Evolutionary conservation across 306 rosid species (phyloP).

Genomic region (Castanospermum australe): DNA sequence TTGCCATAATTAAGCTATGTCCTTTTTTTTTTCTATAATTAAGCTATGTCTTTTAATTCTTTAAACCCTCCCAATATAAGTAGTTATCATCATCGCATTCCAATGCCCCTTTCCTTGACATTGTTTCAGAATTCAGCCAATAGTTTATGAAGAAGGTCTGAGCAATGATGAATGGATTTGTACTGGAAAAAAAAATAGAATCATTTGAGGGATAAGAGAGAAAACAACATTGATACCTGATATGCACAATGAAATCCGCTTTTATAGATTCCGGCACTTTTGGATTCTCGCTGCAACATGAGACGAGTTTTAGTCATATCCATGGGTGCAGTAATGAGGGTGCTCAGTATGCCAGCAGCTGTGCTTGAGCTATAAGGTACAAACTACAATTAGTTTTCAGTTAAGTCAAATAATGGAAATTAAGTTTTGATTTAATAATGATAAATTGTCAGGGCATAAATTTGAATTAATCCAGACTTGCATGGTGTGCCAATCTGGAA

Average conservation of each 20-base stretch:
- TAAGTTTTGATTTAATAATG: background rate
- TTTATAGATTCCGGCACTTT: constrained; percentile 50
- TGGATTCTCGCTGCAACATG: constrained; percentile 84
- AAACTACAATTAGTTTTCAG: constrained; percentile 31
- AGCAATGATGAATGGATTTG: background rate
- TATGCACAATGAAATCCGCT: constrained; percentile 87
- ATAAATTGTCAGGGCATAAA: background rate
- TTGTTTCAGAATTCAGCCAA: background rate
- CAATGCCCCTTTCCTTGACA: background rate
- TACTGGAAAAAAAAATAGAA: background rate
- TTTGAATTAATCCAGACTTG: constrained; percentile 1
- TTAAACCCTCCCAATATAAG: background rate
- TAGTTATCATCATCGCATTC: background rate
- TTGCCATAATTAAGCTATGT: background rate
- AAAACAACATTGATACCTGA: constrained; percentile 49
- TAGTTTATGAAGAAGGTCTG: background rate
- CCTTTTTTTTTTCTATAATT: background rate
- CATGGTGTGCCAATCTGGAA: background rate
- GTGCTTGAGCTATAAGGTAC: constrained; percentile 69
- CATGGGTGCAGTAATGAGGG: constrained; percentile 81
- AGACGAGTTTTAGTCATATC: constrained; percentile 98
- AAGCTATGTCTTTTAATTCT: background rate
- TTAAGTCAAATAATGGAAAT: constrained; percentile 1
- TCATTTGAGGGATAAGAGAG: background rate
- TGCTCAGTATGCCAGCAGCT: constrained; percentile 73